Percentiles rank a stretch among this genome's conserved stretches.
Conservation (phyloP, 495 filamentous ascomycete species). For the Xylaria cubensis region DNA sequence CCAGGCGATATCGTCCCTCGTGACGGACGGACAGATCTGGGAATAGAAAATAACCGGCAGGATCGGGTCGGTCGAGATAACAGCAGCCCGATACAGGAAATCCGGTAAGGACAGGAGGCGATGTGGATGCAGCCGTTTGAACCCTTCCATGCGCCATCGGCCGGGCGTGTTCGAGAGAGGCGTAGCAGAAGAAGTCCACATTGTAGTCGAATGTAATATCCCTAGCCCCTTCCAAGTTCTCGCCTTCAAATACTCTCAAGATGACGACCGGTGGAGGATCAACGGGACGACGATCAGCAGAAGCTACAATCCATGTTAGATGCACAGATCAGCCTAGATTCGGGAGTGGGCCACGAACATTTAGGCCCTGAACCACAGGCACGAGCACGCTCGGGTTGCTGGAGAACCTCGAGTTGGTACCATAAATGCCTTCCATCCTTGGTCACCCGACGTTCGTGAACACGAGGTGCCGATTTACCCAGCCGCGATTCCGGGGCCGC, state of each 20-base stretch:
- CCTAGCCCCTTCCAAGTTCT: slow-evolving; percentile 60
- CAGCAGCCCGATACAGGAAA: slow-evolving; percentile 97
- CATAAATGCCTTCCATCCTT: slow-evolving; percentile 80
- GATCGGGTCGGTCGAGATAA: slow-evolving; percentile 88
- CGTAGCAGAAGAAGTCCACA: slow-evolving; percentile 97
- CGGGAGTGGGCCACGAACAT: slow-evolving; percentile 63
- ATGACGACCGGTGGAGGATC: slow-evolving; percentile 98
- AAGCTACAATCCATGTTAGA: slow-evolving; percentile 62
- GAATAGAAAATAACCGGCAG: slow-evolving; percentile 97
- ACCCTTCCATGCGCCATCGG: slow-evolving; percentile 83
- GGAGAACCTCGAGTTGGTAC: slow-evolving; percentile 85
- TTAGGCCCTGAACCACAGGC: slow-evolving; percentile 96
- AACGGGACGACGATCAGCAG: slow-evolving; percentile 93
- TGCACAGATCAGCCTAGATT: neutral
- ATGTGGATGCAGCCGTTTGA: slow-evolving; percentile 65
- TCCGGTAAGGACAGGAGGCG: slow-evolving; percentile 87
- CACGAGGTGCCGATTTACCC: slow-evolving; percentile 53
- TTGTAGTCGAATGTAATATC: slow-evolving; percentile 93
- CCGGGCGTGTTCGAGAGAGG: slow-evolving; percentile 87
- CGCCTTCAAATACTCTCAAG: slow-evolving; percentile 83
- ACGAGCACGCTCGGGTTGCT: slow-evolving; percentile 94
- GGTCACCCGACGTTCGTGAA: slow-evolving; percentile 67
- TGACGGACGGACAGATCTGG: slow-evolving; percentile 96
- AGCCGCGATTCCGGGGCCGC: slow-evolving; percentile 59
- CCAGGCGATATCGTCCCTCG: slow-evolving; percentile 87